Percentiles rank a stretch among this genome's conserved stretches.
Conservation (phyloP, 2,329 filamentous ascomycete species). For the Chrysoporthe austroafricana region DNA sequence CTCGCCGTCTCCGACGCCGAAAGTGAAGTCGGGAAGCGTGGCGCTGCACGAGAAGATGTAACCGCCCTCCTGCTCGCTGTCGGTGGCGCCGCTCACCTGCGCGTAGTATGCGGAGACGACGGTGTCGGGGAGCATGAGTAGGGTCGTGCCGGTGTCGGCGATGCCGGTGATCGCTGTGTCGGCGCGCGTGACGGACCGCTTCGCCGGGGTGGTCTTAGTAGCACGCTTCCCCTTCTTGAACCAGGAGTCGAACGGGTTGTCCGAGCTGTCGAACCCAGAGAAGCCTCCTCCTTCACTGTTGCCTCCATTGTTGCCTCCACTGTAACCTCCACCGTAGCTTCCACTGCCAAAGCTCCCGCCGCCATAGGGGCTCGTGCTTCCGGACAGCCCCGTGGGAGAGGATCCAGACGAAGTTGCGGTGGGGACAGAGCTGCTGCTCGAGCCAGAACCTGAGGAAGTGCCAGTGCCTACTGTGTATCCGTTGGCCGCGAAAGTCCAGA, state of each 20-base stretch:
- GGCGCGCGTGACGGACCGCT: slow-evolving; percentile 28
- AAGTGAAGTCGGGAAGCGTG: slow-evolving; percentile 40
- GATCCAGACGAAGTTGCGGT: background rate
- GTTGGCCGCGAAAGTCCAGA: slow-evolving; percentile 60
- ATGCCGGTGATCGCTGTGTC: slow-evolving; percentile 41
- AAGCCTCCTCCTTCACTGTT: background rate
- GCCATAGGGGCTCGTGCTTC: background rate
- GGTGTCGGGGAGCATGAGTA: slow-evolving; percentile 41
- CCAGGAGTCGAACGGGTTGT: background rate
- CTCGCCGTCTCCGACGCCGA: slow-evolving; percentile 40
- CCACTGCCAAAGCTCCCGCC: background rate
- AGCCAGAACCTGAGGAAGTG: slow-evolving; percentile 1
- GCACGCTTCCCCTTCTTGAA: slow-evolving; percentile 11
- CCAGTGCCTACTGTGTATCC: slow-evolving; percentile 46
- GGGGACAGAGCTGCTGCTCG: slow-evolving; percentile 2
- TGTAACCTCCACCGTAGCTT: background rate
- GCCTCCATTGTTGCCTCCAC: background rate
- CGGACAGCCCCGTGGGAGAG: background rate
- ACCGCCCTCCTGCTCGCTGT: slow-evolving; percentile 40
- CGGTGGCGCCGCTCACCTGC: slow-evolving; percentile 41
- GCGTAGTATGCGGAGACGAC: slow-evolving; percentile 47
- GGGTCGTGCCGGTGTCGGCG: slow-evolving; percentile 48
- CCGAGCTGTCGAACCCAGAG: slow-evolving; percentile 40
- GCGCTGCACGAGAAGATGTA: slow-evolving; percentile 43
- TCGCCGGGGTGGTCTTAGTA: slow-evolving; percentile 11